Conservation (phyloP, 331 rosid genomes). For the Rosa hybrid region DNA sequence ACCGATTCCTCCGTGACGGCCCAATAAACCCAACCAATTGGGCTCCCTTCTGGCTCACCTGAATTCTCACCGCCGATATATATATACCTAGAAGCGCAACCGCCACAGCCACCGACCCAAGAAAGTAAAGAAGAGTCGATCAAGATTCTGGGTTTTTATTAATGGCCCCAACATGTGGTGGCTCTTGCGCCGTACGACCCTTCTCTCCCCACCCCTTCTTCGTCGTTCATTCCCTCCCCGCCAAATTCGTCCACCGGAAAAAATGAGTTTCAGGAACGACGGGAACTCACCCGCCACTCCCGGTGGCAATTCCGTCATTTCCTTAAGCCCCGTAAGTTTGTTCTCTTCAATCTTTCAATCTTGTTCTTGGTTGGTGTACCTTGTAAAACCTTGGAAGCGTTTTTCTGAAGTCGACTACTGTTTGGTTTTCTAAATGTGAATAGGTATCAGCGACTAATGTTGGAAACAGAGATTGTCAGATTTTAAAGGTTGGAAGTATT, state of each 20-base stretch:
- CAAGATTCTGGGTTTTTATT: not conserved
- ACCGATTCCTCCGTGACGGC: not conserved
- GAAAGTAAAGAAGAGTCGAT: not conserved
- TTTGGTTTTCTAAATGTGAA: not conserved
- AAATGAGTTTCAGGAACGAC: not conserved
- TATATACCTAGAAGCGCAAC: not conserved
- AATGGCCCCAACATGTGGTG: not conserved
- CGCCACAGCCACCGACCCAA: not conserved
- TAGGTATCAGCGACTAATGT: constrained; percentile 1
- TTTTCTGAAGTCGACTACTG: not conserved
- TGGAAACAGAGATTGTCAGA: not conserved
- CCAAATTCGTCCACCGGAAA: not conserved
- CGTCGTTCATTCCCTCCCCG: constrained; percentile 1
- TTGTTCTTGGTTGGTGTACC: not conserved
- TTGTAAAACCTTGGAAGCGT: not conserved
- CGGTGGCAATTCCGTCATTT: constrained; percentile 1
- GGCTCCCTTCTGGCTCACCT: not conserved
- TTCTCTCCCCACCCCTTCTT: not conserved
- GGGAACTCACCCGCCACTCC: not conserved
- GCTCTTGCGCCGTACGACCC: not conserved
- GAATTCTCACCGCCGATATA: not conserved
- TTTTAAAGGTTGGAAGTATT: constrained; percentile 14
- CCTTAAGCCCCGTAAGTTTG: not conserved
- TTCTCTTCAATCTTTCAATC: not conserved
- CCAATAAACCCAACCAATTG: not conserved